A percentile compares a stretch with the other conserved stretches of the same genome.
These are phyloP conservation scores for Neonectria coccinea DNA, from an alignment of 2,329 filamentous ascomycete species.

Conservation along the genomic window DNA sequence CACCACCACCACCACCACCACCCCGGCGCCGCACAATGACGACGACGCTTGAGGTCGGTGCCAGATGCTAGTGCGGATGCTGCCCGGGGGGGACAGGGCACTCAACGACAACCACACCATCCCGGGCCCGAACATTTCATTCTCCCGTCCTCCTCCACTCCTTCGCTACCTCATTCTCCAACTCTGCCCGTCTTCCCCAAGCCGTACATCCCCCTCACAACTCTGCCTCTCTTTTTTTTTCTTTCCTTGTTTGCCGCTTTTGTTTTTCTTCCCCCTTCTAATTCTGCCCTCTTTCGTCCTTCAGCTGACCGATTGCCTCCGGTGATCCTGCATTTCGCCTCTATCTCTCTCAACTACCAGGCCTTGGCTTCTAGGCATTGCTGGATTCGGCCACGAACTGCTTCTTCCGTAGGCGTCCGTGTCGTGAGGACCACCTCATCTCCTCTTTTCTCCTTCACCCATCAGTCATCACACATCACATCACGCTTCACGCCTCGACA, in stretches of 20 bases:
- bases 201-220: not conserved
- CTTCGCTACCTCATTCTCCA: conserved; percentile 22
- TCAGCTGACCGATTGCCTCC: not conserved
- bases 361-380: not conserved
- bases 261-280: conserved; percentile 20
- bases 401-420: not conserved
- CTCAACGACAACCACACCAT: conserved; percentile 28
- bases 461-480: not conserved
- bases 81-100: not conserved
- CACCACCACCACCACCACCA: not conserved
- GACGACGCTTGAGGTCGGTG: conserved; percentile 26
- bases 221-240: conserved; percentile 2
- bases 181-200: conserved; percentile 14
- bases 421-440: conserved; percentile 13
- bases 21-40: conserved; percentile 36
- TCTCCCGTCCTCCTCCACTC: conserved; percentile 17
- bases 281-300: conserved; percentile 19
- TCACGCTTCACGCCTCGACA: conserved; percentile 1
- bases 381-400: conserved; percentile 21
- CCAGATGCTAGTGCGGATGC: conserved; percentile 26
- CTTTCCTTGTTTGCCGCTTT: not conserved
- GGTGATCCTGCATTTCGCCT: conserved; percentile 10
- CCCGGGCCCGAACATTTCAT: conserved; percentile 3
- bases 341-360: not conserved
- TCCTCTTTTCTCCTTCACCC: conserved; percentile 3